Conservation (phyloP, 1,284 basidiomycete species). For the Malassezia pachydermatis region DNA sequence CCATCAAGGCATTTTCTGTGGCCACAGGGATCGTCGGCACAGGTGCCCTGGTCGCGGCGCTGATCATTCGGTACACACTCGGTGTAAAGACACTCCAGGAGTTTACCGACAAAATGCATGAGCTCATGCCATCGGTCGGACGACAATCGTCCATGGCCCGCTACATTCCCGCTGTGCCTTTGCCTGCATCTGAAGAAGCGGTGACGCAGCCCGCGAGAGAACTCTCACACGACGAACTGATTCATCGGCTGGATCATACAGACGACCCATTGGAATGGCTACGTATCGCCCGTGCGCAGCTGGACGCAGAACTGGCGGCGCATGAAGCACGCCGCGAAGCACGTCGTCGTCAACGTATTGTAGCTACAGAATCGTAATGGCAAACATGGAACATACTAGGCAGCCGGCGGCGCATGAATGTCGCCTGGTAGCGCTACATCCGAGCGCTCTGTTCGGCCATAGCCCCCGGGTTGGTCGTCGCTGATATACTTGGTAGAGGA, state of each 20-base stretch:
- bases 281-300: constrained; percentile 8
- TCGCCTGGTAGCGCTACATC: constrained; percentile 13
- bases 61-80: constrained; percentile 2
- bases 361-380: neutral
- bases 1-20: constrained; percentile 10
- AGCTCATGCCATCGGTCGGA: constrained; percentile 1
- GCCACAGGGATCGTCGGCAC: constrained; percentile 13
- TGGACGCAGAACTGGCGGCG: constrained; percentile 8
- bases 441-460: constrained; percentile 1
- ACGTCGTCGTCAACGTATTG: neutral
- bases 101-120: constrained; percentile 14
- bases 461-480: constrained; percentile 9
- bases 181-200: neutral
- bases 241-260: neutral
- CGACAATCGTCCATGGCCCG: neutral
- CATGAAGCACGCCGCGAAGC: constrained; percentile 1
- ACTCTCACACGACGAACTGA: neutral
- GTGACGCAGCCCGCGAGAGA: neutral
- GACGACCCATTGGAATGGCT: constrained; percentile 12
- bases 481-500: neutral
- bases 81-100: constrained; percentile 10
- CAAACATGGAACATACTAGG: neutral
- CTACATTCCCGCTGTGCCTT: neutral
- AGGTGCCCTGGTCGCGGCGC: neutral
- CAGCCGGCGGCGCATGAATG: neutral